Conservation (phyloP, 148 eudicot genomes). For the Fagopyrum esculentum region DNA sequence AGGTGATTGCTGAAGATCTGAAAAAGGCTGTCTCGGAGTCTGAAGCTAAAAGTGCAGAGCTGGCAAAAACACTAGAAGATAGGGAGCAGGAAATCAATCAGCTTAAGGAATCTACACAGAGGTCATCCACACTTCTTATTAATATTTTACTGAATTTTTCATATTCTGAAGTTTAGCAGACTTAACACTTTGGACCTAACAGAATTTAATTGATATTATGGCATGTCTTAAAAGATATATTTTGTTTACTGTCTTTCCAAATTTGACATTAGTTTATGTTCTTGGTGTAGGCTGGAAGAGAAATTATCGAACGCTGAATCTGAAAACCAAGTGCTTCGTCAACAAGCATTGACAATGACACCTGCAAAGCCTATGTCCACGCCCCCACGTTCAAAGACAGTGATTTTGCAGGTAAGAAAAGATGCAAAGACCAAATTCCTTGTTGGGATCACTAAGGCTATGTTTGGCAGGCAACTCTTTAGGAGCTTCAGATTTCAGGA, state of each 20-base stretch:
- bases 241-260: neutral
- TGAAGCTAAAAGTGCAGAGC: constrained; percentile 53
- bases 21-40: constrained; percentile 44
- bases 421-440: neutral
- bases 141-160: neutral
- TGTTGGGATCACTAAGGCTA: neutral
- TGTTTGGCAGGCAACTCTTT: neutral
- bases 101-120: constrained; percentile 81
- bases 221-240: neutral
- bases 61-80: constrained; percentile 62
- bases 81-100: constrained; percentile 56
- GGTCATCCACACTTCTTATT: constrained; percentile 27
- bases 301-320: constrained; percentile 76
- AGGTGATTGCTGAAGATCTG: constrained; percentile 52
- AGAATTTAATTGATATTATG: neutral
- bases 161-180: neutral
- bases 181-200: neutral
- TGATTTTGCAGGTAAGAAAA: constrained; percentile 47
- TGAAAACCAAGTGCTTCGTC: constrained; percentile 98
- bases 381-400: constrained; percentile 69
- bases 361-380: constrained; percentile 54
- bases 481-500: neutral
- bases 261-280: neutral
- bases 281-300: constrained; percentile 75
- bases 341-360: constrained; percentile 91